Base-by-base conservation (phyloP, 495 filamentous ascomycete genomes). In the Tuber magnatum region DNA sequence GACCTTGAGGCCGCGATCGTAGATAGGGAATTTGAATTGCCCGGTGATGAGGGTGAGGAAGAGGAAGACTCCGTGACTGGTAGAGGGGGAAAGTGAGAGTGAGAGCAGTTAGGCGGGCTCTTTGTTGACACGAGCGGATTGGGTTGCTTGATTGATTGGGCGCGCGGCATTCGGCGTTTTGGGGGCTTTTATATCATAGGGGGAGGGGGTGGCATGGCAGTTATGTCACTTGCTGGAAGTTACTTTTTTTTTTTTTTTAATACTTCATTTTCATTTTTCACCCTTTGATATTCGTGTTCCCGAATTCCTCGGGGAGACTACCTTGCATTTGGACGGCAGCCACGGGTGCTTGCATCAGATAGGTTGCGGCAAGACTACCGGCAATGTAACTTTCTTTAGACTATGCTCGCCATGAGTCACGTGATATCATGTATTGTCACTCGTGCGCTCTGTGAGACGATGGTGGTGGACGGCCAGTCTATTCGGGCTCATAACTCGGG, bases 41-140 rank as follows among this genome's bases (percentile, higher is more conserved):
- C 86, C 3, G 85, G 84, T 20, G 85, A 86, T 68, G 86, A 87
- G 12, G 84, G 84, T 1, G 86, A 85, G 39, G 87, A 87, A 48
- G 82, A 85, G 22, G 89, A 89, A 18, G 88, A 87, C 48, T 87
- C 90, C 9, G 89, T 86, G 7, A 84, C 90, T 46, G 87, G 86
- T 9, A 84, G 85, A 10, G 89, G 90, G 81, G 88, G 90, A 81
- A 85, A 85, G 28, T 65, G 56, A 65, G 56, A 35, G 56, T 65
- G 28, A 35, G 56, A 20, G 5, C 35, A 35, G 56, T 65, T 28
- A 65, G 32, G 18, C 56, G 16, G 16, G 14, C 35, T 65, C 4
- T 65, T 35, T 14, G n/a, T 35, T 65, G 14, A 35, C 56, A 28
- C n/a, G 56, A 61, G 56, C 32, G 56, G 56, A 65, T 65, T 65